Evolutionary conservation across 495 filamentous ascomycete genomes (phyloP).

Genomic region (Aspergillus incahuasiensis): DNA sequence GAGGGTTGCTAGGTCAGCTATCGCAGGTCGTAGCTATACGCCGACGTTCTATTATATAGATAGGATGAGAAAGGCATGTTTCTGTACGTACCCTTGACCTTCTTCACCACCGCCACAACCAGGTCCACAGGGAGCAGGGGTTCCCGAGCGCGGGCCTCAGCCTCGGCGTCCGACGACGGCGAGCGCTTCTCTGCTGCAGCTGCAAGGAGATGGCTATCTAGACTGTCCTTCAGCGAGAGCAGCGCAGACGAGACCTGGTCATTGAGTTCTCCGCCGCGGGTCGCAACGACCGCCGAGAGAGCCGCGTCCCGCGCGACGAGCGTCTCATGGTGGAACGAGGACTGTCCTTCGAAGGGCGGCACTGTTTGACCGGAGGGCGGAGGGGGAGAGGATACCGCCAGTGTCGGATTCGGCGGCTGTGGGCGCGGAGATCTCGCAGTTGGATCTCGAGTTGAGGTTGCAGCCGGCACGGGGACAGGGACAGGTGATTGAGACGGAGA

Average conservation of each 20-base stretch:
- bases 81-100: slow-evolving; percentile 20
- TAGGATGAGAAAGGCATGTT: too few relatives aligned
- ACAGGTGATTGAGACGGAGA: neutral
- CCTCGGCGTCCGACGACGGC: too few relatives aligned
- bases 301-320: slow-evolving; percentile 25
- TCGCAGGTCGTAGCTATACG: too few relatives aligned
- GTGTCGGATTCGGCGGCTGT: neutral
- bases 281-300: slow-evolving; percentile 16
- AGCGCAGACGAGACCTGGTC: slow-evolving; percentile 22
- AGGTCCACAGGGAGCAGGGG: slow-evolving; percentile 20
- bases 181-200: neutral
- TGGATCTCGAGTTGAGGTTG: neutral
- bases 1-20: neutral
- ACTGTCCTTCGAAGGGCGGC: slow-evolving; percentile 25
- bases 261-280: slow-evolving; percentile 6
- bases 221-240: slow-evolving; percentile 16
- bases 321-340: slow-evolving; percentile 26
- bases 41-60: too few relatives aligned
- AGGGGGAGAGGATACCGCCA: slow-evolving; percentile 1
- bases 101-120: slow-evolving; percentile 21
- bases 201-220: slow-evolving; percentile 10
- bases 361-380: slow-evolving; percentile 6
- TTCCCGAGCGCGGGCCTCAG: slow-evolving; percentile 3
- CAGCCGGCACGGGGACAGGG: neutral
- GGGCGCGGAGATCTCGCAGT: too few relatives aligned